Evolutionary conservation across 371 early-diverging fungal genomes (phyloP), one percentile per base, ranked within the genome.

Genomic region (Rhizomucor pusillus): DNA sequence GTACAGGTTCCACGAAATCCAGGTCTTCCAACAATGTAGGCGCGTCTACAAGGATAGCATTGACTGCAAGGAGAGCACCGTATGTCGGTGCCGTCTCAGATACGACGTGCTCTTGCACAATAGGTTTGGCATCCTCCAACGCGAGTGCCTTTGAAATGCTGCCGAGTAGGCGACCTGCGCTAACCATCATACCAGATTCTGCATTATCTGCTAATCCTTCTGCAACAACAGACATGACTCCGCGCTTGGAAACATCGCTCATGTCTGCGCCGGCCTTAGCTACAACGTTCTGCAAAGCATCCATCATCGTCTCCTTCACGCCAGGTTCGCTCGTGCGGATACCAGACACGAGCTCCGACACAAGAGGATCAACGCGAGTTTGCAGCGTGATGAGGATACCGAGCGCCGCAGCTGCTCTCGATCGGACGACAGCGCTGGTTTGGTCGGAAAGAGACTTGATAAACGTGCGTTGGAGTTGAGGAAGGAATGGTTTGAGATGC

Each of bases 391-490:
- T 91, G 48, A 96, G 69, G 29, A 86, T 76, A 11, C 86, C 73
- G 52, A 97, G 73, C 4, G 94, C 94, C 11, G 78, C 59, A 5
- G 90, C 90, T 4, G 98, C 95, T 25, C 87, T 86, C 22, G 80
- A 80, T 48, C 96, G 91, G 12, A 87, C 84, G 22, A 87, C 79
- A 33, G 77, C 64, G 12, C 81, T 80, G 18, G 86, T 68, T 3
- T 87, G 69, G 46, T 96, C 97, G 6, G 89, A 79, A 24, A 97
- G 75, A 2, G 90, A 88, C 63, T 96, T 95, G 65, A 93, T 89
- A 60, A 97, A 97, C 0, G 97, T 95, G 52, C 98, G 88, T 75
- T 97, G 97, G 36, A 97, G 86, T 76, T 98, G 98, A 36, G 98
- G 98, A 55, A 98, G 75, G 88, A 98, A 98, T 7, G 98, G 97